phyloP scores from a whole-genome alignment of 352 stramenopile genomes.

The Globisporangium paddicum region DNA sequence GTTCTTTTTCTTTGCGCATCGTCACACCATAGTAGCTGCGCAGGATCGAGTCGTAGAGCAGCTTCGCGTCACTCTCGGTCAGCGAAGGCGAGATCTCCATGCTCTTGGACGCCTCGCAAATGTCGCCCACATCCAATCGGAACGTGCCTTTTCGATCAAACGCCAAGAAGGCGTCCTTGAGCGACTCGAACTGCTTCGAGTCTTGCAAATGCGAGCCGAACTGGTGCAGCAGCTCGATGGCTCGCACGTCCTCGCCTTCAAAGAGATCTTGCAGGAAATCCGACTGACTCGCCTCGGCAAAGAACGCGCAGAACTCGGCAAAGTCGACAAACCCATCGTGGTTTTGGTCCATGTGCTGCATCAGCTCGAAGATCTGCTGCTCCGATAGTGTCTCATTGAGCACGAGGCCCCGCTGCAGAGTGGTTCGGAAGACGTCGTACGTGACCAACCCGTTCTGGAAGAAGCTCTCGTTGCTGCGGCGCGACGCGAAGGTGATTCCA shows the following conservation, averaged over 20 bases:
- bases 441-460: conserved; percentile 51
- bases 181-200: conserved; percentile 35
- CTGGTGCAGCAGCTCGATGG: conserved; percentile 64
- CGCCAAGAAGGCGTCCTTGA: conserved; percentile 51
- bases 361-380: conserved; percentile 91
- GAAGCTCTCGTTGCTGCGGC: conserved; percentile 42
- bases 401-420: conserved; percentile 55
- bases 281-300: conserved; percentile 69
- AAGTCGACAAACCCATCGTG: conserved; percentile 88
- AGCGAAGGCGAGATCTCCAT: conserved; percentile 49
- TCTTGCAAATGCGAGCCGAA: conserved; percentile 46
- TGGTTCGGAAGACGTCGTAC: conserved; percentile 75
- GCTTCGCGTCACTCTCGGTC: conserved; percentile 35
- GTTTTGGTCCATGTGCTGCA: conserved; percentile 91
- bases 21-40: conserved; percentile 63
- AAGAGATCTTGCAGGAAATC: conserved; percentile 77
- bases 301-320: conserved; percentile 87
- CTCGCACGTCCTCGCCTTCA: conserved; percentile 66
- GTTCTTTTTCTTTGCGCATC: conserved; percentile 29
- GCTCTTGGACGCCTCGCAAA: conserved; percentile 42
- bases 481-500: conserved; percentile 23
- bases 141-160: conserved; percentile 41
- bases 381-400: conserved; percentile 68
- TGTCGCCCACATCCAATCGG: conserved; percentile 40
- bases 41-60: conserved; percentile 62